These are phyloP conservation scores for Cystoderma amianthinum DNA, from an alignment of 768 basidiomycete genomes.

Conservation along the genomic window DNA sequence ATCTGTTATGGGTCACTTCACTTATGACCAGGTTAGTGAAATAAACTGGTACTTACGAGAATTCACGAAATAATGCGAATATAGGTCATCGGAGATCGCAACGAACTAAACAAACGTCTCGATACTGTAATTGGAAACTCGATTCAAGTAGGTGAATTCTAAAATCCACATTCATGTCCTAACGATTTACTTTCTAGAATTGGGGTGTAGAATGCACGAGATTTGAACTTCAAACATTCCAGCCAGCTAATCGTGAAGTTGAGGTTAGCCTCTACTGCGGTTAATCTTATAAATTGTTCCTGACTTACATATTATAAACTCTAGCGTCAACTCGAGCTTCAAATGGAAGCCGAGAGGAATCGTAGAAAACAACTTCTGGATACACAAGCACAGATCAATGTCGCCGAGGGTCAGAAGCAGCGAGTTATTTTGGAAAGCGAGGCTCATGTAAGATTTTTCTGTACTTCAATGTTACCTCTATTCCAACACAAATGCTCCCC, in stretches of 20 bases:
- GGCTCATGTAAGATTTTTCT: slow-evolving; percentile 30
- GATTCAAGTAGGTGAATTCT: slow-evolving; percentile 25
- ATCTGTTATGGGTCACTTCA: slow-evolving; percentile 44
- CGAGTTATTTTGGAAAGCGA: slow-evolving; percentile 49
- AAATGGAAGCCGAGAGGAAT: slow-evolving; percentile 55
- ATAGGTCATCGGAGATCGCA: slow-evolving; percentile 48
- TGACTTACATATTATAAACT: no score
- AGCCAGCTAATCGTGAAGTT: slow-evolving; percentile 53
- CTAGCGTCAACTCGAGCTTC: slow-evolving; percentile 51
- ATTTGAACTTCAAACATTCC: slow-evolving; percentile 55
- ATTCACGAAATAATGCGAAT: not conserved
- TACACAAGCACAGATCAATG: slow-evolving; percentile 50
- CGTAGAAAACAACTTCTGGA: slow-evolving; percentile 49
- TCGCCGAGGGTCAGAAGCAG: slow-evolving; percentile 54
- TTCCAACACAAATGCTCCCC: not conserved
- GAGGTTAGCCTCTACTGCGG: slow-evolving; percentile 28
- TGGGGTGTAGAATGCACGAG: slow-evolving; percentile 56
- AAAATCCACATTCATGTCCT: not conserved
- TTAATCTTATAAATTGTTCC: not conserved
- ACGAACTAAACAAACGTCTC: slow-evolving; percentile 40
- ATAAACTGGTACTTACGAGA: not conserved
- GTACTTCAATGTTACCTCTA: not conserved
- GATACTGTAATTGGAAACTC: slow-evolving; percentile 42
- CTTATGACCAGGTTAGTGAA: slow-evolving; percentile 34
- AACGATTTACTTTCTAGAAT: slow-evolving; percentile 17